These are phyloP conservation scores for Ophioceras dolichostomum DNA, from an alignment of 2,329 filamentous ascomycete genomes.

Conservation along the genomic window DNA sequence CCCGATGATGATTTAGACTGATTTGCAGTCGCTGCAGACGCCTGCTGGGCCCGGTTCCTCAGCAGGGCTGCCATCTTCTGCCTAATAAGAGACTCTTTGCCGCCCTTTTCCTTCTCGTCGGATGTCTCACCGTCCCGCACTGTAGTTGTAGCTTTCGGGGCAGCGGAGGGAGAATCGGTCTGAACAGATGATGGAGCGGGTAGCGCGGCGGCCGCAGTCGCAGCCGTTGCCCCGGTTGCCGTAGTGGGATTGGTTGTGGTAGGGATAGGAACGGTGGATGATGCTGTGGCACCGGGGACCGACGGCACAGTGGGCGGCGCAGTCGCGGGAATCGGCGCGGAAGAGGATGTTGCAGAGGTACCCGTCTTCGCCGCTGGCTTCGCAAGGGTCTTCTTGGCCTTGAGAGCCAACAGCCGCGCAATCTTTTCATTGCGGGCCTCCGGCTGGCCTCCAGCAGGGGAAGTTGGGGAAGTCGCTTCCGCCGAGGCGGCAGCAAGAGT, in stretches of 20 bases:
- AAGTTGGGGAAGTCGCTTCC: no score
- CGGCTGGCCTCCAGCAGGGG: constrained; percentile 3
- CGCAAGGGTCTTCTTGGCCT: constrained; percentile 33
- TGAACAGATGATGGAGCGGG: no score
- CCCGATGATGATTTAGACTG: no score
- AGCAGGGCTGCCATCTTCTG: constrained; percentile 68
- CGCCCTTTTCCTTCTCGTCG: constrained; percentile 39
- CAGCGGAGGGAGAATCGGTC: no score
- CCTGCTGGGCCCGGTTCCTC: constrained; percentile 29
- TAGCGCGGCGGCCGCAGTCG: no score
- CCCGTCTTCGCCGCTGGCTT: constrained; percentile 7
- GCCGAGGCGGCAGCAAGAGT: no score
- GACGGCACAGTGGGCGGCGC: constrained; percentile 5
- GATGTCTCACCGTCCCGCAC: no score
- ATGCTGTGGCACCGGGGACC: constrained; percentile 1
- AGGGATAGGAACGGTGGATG: not conserved
- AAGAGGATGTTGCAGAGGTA: not conserved
- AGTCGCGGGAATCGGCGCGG: not conserved
- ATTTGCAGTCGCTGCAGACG: no score
- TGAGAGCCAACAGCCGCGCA: constrained; percentile 62
- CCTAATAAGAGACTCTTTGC: constrained; percentile 62
- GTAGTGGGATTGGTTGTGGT: no score
- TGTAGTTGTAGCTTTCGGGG: no score
- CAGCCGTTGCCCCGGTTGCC: no score
- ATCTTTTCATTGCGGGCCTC: constrained; percentile 67